Evolutionary conservation across 306 rosid species (phyloP), one percentile per base, ranked within the genome.

Genomic region (Oemleria cerasiformis): DNA sequence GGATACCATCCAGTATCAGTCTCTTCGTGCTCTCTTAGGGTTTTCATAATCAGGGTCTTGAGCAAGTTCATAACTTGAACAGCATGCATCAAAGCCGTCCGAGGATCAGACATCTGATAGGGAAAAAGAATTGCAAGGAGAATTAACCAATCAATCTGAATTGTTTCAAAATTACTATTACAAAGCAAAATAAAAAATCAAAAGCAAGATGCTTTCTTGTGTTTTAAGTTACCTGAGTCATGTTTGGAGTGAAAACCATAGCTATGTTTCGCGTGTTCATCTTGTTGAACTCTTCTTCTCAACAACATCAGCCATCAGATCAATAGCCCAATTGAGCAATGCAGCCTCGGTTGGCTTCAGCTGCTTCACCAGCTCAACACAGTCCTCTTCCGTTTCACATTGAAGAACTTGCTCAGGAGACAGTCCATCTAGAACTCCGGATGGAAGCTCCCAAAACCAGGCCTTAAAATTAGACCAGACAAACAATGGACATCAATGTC

Each of bases 41-140:
- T 85, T 83, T 85, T 94, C 62, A 64, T 84, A 70, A 94, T 91
- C 69, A 94, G 82, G 67, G 95, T 91, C 79, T 89, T 91, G 75
- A 94, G 97, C 56, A 94, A 73, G 82, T 94, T 94, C 99, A 91
- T 94, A 63, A 94, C 99, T 87, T 94, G 99, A 76, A 94, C 99
- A 30, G 97, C 99, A 40, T 94, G 97, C 99, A 94, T 91, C 84
- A 94, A 80, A 42, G 99, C 99, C 49, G 97, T 94, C 78, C 91
- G 81, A 55, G 97, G 99, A 89, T 94, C 99, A 48, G 99, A 94
- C 99, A 94, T 94, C 99, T 94, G 78, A 20, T 36, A 20, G 7
- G 53, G 64, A 9, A 40, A 40, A 40, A 51, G 6, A 13, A 15
- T 20, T 40, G 40, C 49, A 69, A 13, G 21, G 14, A 3, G 9